Evolutionary conservation across 2,329 filamentous ascomycete genomes (phyloP).

Genomic region (Epichloe bromicola): DNA sequence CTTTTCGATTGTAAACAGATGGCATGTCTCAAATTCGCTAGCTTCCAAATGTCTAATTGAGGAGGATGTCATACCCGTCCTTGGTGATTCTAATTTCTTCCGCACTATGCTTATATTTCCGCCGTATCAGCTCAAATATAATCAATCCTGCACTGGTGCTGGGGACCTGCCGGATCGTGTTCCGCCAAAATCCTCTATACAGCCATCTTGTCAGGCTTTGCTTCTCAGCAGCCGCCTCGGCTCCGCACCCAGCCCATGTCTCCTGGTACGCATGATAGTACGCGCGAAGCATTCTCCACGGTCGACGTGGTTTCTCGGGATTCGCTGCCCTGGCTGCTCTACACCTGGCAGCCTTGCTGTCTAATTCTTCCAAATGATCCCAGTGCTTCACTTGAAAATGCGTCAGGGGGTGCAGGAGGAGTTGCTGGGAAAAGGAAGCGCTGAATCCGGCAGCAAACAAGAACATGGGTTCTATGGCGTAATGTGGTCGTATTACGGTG

Average conservation of each 20-base stretch:
- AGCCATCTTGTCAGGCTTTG: constrained; percentile 49
- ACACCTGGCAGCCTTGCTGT: constrained; percentile 42
- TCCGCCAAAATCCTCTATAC: constrained; percentile 60
- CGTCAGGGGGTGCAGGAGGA: constrained; percentile 57
- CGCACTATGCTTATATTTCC: constrained; percentile 54
- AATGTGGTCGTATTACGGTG: constrained; percentile 56
- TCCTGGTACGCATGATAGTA: constrained; percentile 62
- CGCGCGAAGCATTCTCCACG: constrained; percentile 43
- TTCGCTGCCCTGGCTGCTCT: constrained; percentile 20
- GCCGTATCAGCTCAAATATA: constrained; percentile 62
- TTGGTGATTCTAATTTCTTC: constrained; percentile 52
- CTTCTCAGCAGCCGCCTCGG: constrained; percentile 42
- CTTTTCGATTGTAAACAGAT: not conserved
- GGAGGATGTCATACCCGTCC: constrained; percentile 59
- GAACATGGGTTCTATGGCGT: constrained; percentile 61
- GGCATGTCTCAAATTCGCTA: not conserved
- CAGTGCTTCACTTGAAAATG: constrained; percentile 63
- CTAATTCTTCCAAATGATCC: constrained; percentile 58
- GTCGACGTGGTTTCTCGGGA: constrained; percentile 20
- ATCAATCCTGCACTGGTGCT: constrained; percentile 67
- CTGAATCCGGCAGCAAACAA: constrained; percentile 54
- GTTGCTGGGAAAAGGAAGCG: constrained; percentile 55
- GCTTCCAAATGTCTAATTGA: constrained; percentile 20
- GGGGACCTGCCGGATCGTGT: constrained; percentile 59
- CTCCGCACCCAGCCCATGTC: constrained; percentile 47